A percentile compares a stretch with the other conserved stretches of the same genome.
Evolutionary conservation across 495 filamentous ascomycete species (phyloP).

Genomic region (Xylaria intraflava): DNA sequence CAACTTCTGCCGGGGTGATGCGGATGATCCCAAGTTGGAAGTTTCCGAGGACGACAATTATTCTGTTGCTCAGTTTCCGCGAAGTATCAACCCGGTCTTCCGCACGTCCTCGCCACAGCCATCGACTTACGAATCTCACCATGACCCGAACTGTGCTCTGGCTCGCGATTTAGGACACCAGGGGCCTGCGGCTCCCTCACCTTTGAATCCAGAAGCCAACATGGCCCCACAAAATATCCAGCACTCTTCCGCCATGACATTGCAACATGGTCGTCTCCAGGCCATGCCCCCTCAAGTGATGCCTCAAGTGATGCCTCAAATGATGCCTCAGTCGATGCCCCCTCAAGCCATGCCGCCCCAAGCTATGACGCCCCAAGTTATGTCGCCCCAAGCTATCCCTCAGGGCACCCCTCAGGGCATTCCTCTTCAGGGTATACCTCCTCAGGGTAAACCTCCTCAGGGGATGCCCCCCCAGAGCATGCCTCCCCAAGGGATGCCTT

Average conservation of each 20-base stretch:
- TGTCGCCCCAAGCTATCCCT: too few relatives aligned
- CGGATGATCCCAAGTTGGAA: constrained; percentile 74
- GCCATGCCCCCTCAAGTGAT: neutral
- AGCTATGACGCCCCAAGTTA: too few relatives aligned
- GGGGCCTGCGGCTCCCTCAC: constrained; percentile 30
- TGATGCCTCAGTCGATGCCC: too few relatives aligned
- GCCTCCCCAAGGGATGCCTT: neutral
- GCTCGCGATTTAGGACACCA: constrained; percentile 56
- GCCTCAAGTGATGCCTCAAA: too few relatives aligned
- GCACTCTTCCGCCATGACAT: neutral
- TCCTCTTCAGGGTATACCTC: neutral
- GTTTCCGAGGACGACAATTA: constrained; percentile 78
- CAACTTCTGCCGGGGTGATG: constrained; percentile 92
- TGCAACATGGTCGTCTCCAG: too few relatives aligned
- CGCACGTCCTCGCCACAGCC: constrained; percentile 77
- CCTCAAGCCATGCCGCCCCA: too few relatives aligned
- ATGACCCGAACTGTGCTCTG: constrained; percentile 68
- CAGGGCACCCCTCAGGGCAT: too few relatives aligned
- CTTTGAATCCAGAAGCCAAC: neutral
- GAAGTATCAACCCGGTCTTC: constrained; percentile 91
- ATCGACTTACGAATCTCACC: constrained; percentile 81
- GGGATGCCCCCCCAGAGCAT: neutral
- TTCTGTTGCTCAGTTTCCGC: constrained; percentile 89
- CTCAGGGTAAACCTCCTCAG: neutral
- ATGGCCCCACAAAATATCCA: neutral